These are phyloP conservation scores for Thoreauomyces humboldtii DNA, from an alignment of 192 early-diverging fungal species.

Conservation along the genomic window DNA sequence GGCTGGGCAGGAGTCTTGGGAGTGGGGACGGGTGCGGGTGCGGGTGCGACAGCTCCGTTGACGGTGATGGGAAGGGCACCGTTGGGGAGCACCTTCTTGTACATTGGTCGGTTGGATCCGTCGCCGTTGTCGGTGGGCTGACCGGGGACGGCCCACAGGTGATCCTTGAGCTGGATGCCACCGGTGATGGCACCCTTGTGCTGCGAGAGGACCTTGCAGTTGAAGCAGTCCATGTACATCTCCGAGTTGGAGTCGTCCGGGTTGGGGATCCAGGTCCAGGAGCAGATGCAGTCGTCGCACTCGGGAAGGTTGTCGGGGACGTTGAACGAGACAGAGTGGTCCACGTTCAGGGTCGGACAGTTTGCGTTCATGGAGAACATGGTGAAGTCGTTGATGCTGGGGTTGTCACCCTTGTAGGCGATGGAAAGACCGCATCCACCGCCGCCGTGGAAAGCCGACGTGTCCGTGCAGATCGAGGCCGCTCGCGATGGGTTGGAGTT, in stretches of 20 bases:
- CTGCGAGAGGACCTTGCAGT: constrained; percentile 10
- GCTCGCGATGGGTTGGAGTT: neutral
- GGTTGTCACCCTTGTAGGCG: constrained; percentile 11
- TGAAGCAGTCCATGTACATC: constrained; percentile 36
- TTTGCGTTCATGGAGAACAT: constrained; percentile 9
- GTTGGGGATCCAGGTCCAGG: constrained; percentile 33
- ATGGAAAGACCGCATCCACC: constrained; percentile 29
- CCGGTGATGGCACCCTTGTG: constrained; percentile 13
- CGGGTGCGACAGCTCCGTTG: neutral
- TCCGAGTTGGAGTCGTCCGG: constrained; percentile 9
- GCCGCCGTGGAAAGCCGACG: constrained; percentile 14
- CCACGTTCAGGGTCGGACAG: constrained; percentile 28
- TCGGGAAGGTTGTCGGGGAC: constrained; percentile 32
- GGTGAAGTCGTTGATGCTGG: constrained; percentile 12
- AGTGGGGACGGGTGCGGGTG: neutral
- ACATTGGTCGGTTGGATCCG: constrained; percentile 2
- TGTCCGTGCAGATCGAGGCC: constrained; percentile 20
- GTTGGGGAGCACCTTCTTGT: constrained; percentile 24
- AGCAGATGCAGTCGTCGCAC: constrained; percentile 25
- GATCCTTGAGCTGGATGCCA: constrained; percentile 6
- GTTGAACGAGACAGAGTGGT: constrained; percentile 12
- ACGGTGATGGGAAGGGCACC: constrained; percentile 18
- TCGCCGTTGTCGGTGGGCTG: constrained; percentile 5
- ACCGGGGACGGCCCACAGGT: constrained; percentile 25
- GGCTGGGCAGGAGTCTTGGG: neutral